These are phyloP conservation scores for Acidiella bohemica DNA, from an alignment of 495 filamentous ascomycete species.

Conservation along the genomic window DNA sequence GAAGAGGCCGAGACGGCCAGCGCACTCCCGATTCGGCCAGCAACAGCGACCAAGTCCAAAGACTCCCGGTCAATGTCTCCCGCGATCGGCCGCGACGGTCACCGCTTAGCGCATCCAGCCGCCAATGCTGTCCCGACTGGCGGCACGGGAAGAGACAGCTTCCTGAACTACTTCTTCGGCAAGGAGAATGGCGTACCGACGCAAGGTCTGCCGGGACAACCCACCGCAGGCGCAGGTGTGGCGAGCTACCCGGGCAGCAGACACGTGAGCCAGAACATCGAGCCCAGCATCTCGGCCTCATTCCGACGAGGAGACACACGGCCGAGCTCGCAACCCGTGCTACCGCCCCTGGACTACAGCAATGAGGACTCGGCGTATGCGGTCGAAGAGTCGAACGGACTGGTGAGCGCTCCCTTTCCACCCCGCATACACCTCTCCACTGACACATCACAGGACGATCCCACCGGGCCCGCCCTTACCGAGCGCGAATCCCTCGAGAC, in stretches of 20 bases:
- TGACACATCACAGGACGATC: constrained; percentile 32
- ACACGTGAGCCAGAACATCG: constrained; percentile 58
- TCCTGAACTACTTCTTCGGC: constrained; percentile 96
- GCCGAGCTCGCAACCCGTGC: constrained; percentile 16
- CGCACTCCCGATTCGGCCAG: constrained; percentile 39
- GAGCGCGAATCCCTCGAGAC: constrained; percentile 95
- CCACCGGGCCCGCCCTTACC: constrained; percentile 54
- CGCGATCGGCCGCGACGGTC: constrained; percentile 46
- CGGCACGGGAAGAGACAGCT: constrained; percentile 59
- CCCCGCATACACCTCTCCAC: neutral
- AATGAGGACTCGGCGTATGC: neutral
- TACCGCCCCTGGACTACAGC: constrained; percentile 18
- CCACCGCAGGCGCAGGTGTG: constrained; percentile 3
- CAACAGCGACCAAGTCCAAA: too few species aligned
- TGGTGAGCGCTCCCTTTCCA: constrained; percentile 39
- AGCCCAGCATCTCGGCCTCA: constrained; percentile 72
- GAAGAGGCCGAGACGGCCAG: constrained; percentile 41
- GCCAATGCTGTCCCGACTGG: constrained; percentile 39
- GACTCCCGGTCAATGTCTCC: constrained; percentile 82
- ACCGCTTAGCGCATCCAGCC: constrained; percentile 26
- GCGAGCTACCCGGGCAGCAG: constrained; percentile 31
- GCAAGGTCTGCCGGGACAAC: constrained; percentile 28
- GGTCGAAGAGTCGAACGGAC: constrained; percentile 37
- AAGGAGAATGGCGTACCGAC: constrained; percentile 57
- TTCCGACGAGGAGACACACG: constrained; percentile 62